phyloP scores from a whole-genome alignment of 176 grass and related monocot genomes.

The Carex myosuroides region DNA sequence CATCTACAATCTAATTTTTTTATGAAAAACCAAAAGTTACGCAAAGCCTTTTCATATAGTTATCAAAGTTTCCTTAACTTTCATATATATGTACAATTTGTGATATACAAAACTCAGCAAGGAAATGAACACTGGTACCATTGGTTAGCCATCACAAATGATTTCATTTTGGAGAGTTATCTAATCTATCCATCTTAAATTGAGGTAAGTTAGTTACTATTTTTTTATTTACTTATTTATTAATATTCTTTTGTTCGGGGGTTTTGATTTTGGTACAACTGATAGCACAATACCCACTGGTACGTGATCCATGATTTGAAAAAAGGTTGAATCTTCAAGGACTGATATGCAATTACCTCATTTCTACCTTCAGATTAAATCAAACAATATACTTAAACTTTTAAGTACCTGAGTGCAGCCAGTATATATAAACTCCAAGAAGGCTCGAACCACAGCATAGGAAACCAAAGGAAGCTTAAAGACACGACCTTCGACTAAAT shows the following conservation, averaged over 20 bases:
- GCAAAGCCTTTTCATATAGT: neutral
- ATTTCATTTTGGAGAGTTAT: neutral
- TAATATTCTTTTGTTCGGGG: neutral
- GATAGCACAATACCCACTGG: neutral
- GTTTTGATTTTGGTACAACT: neutral
- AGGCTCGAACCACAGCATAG: conserved; percentile 60
- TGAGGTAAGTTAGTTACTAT: neutral
- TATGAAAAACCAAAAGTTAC: conserved; percentile 14
- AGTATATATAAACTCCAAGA: conserved; percentile 79
- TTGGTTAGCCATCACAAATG: neutral
- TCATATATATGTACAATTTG: neutral
- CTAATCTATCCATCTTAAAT: neutral
- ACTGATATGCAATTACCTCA: neutral
- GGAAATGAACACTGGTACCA: neutral
- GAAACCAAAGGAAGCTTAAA: conserved; percentile 57
- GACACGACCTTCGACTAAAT: conserved; percentile 21
- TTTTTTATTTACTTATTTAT: neutral
- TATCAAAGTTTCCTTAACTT: neutral
- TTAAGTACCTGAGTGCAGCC: conserved; percentile 67
- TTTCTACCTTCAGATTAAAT: conserved; percentile 12
- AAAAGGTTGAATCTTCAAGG: neutral
- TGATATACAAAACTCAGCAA: neutral
- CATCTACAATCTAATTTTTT: conserved; percentile 45
- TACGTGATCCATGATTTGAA: neutral
- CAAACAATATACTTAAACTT: conserved; percentile 14